A percentile compares a stretch with the other conserved stretches of the same genome.
These are phyloP conservation scores for Mariannaea elegans DNA, from an alignment of 2,329 filamentous ascomycete species.

Conservation along the genomic window DNA sequence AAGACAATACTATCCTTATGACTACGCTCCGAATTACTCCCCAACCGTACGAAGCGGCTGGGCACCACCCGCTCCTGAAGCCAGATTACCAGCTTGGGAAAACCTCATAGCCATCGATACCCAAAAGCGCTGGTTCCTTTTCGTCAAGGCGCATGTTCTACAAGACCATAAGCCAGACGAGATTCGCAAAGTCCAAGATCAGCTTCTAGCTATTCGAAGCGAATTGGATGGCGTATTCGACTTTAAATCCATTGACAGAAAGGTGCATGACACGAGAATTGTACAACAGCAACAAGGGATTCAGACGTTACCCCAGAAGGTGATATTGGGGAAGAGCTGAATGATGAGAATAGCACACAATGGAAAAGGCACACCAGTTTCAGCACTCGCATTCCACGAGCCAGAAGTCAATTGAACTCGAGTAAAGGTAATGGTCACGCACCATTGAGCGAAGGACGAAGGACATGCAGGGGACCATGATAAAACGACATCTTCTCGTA, in stretches of 20 bases:
- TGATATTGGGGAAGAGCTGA: conserved; percentile 46
- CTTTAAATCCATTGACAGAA: conserved; percentile 61
- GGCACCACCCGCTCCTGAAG: conserved; percentile 26
- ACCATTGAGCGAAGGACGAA: too few relatives aligned
- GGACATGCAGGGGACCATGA: conserved; percentile 4
- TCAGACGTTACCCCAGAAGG: conserved; percentile 50
- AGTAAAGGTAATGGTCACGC: background rate
- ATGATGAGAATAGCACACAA: background rate
- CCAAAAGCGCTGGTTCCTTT: conserved; percentile 63
- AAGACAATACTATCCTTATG: conserved; percentile 55
- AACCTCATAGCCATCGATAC: conserved; percentile 58
- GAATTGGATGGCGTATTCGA: conserved; percentile 63
- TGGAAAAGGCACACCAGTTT: background rate
- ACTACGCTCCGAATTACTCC: conserved; percentile 40
- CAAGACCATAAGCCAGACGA: conserved; percentile 68
- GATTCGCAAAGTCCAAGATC: conserved; percentile 63
- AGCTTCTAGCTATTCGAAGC: conserved; percentile 55
- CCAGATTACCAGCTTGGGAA: conserved; percentile 56
- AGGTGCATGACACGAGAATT: conserved; percentile 62
- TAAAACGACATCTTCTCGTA: background rate
- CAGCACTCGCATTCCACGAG: background rate
- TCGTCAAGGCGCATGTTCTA: conserved; percentile 61
- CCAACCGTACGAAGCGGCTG: conserved; percentile 42
- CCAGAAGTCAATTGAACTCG: background rate
- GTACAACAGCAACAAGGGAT: conserved; percentile 49